A percentile compares a stretch with the other conserved stretches of the same genome.
Conservation (phyloP, 495 filamentous ascomycete genomes). For the Aspergillus sparsus region DNA sequence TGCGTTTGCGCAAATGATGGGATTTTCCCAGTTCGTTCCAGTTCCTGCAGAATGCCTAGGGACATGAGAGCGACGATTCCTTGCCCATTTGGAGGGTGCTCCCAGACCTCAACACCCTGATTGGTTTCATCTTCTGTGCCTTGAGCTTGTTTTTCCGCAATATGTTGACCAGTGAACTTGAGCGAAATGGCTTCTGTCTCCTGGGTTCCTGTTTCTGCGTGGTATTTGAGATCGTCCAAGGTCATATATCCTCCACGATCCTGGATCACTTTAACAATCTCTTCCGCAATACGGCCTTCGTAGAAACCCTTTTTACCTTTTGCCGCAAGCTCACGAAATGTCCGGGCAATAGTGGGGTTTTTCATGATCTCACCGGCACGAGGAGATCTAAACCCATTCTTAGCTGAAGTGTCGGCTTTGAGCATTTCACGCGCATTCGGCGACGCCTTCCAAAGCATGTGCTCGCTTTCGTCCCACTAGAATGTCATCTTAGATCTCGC, state of each 20-base stretch:
- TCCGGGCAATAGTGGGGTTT: slow-evolving; percentile 77
- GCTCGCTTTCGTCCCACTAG: slow-evolving; percentile 69
- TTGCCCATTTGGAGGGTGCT: slow-evolving; percentile 97
- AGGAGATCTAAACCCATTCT: slow-evolving; percentile 69
- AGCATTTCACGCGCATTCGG: slow-evolving; percentile 86
- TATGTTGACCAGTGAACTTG: slow-evolving; percentile 69
- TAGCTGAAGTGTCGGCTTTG: slow-evolving; percentile 65
- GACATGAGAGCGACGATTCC: slow-evolving; percentile 95
- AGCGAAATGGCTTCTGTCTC: slow-evolving; percentile 79
- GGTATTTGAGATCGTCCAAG: slow-evolving; percentile 75
- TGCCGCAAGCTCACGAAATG: slow-evolving; percentile 75
- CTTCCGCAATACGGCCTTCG: slow-evolving; percentile 75
- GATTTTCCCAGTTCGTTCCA: slow-evolving; percentile 73
- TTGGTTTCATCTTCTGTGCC: slow-evolving; percentile 49
- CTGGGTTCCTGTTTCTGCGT: slow-evolving; percentile 73
- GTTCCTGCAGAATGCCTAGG: slow-evolving; percentile 82
- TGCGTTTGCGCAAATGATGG: slow-evolving; percentile 64
- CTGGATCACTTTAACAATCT: slow-evolving; percentile 73
- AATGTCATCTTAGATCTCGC: neutral
- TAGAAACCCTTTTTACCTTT: slow-evolving; percentile 93
- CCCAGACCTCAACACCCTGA: slow-evolving; percentile 82
- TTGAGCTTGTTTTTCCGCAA: slow-evolving; percentile 48
- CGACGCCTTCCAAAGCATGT: slow-evolving; percentile 64
- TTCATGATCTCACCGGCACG: slow-evolving; percentile 84
- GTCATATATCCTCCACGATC: slow-evolving; percentile 77